These are phyloP conservation scores for Nicotiana obtusifolia DNA, from an alignment of 257 asterid species.

Conservation along the genomic window DNA sequence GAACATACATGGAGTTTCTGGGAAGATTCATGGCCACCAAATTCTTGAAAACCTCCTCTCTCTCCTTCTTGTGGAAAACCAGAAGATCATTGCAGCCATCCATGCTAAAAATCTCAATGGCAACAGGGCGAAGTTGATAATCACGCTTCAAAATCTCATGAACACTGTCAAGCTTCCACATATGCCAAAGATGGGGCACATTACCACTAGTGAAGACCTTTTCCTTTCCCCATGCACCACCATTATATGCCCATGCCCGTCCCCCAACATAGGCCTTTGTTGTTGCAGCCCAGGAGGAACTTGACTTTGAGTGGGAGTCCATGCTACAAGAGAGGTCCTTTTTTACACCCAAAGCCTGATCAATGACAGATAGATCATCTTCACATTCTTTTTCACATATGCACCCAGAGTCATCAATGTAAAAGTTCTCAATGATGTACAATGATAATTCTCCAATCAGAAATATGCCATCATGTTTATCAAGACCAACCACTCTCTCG, in stretches of 20 bases:
- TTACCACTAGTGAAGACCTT: constrained; percentile 64
- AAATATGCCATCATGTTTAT: constrained; percentile 95
- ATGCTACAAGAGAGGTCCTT: constrained; percentile 77
- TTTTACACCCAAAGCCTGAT: constrained; percentile 96
- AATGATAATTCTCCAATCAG: constrained; percentile 85
- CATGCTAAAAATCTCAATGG: constrained; percentile 98
- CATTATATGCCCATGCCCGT: constrained; percentile 98
- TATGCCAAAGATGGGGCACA: constrained; percentile 96
- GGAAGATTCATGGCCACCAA: constrained; percentile 98
- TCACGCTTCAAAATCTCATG: constrained; percentile 98
- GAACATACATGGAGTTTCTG: constrained; percentile 93
- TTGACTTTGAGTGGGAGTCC: constrained; percentile 83
- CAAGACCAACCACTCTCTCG: constrained; percentile 98
- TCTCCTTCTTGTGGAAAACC: constrained; percentile 96
- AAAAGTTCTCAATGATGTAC: constrained; percentile 90
- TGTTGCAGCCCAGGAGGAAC: constrained; percentile 81
- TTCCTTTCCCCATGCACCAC: constrained; percentile 99
- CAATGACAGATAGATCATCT: constrained; percentile 90
- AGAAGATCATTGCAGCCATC: constrained; percentile 98
- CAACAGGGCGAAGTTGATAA: constrained; percentile 98
- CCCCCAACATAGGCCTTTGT: constrained; percentile 72
- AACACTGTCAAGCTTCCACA: constrained; percentile 98
- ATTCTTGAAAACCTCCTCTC: constrained; percentile 91
- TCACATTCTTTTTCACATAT: constrained; percentile 88
- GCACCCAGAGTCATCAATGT: constrained; percentile 86